Evolutionary conservation across 106 monocot species (phyloP), one percentile per base, ranked within the genome.

Genomic region (Allium cepa): DNA sequence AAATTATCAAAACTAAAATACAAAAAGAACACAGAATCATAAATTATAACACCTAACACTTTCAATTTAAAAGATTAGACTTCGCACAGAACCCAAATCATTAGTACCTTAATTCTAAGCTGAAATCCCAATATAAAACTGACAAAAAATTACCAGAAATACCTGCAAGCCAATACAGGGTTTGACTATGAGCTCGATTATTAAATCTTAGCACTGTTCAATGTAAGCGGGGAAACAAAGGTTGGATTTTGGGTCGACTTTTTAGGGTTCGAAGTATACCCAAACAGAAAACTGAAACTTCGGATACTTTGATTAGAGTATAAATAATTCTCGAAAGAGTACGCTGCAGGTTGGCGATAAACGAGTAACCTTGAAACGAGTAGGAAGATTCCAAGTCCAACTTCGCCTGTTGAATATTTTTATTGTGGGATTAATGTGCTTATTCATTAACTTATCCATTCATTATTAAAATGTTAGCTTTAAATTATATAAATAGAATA

Each of bases 51-150:
- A 46, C 60, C 4, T 0, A 49, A 49, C 67, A 46, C 17, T 45
- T 55, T 36, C 28, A 36, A 26, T 69, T 56, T 49, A 11, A 50
- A 69, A 69, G 55, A n/a, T 69, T 56, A 46, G 55, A 56, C 28
- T 56, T 56, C 46, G 68, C 53, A 56, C 9, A 69, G 46, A 56
- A 56, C 56, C 68, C 28, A 69, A 16, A 69, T 69, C 68, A 69
- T 11, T 13, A 67, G 11, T 8, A 17, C 14, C n/a, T 46, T 67
- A 6, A 67, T 52, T 26, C 13, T 53, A 22, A 67, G 26, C 26
- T 12, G 2, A 9, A 67, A 26, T 12, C 18, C 22, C n/a, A 53
- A 26, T 9, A 6, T 26, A 52, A 67, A 67, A 26, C 11, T 26
- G 50, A 52, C 22, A 59, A 67, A 53, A 67, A 53, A 5, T 67